phyloP scores from a whole-genome alignment of 2,329 filamentous ascomycete genomes.

The Arthrobotrys pseudoclavata region DNA sequence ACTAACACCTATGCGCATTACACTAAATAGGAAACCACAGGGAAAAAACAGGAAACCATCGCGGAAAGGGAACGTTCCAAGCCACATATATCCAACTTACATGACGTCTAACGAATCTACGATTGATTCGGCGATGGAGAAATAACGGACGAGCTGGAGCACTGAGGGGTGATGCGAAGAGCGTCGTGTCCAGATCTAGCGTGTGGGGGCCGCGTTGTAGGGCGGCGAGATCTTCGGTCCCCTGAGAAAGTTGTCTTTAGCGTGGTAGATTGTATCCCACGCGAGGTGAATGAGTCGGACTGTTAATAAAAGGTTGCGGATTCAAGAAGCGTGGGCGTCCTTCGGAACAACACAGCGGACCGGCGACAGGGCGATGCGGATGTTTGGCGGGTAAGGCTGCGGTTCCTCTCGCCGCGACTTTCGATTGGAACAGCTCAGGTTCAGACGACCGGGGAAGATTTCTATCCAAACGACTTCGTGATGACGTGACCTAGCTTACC shows the following conservation, averaged over 20 bases:
- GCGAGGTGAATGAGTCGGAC: constrained; percentile 25
- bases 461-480: constrained; percentile 46
- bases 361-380: constrained; percentile 47
- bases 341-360: constrained; percentile 53
- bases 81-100: constrained; percentile 7
- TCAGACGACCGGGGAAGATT: constrained; percentile 47
- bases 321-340: constrained; percentile 12
- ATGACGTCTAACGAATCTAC: constrained; percentile 12
- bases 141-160: neutral
- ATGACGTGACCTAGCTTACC: constrained; percentile 52
- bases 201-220: neutral
- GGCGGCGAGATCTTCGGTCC: neutral
- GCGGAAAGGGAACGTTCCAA: neutral
- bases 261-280: constrained; percentile 11
- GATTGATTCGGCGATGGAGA: neutral
- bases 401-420: constrained; percentile 50
- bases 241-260: constrained; percentile 3
- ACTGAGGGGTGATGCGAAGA: neutral
- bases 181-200: neutral
- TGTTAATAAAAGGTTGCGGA: constrained; percentile 38
- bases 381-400: constrained; percentile 60
- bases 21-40: neutral
- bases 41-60: neutral
- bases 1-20: constrained; percentile 1
- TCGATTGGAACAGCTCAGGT: constrained; percentile 56